Evolutionary conservation across 106 monocot species (phyloP).

Genomic region (Phalaenopsis aphrodite): DNA sequence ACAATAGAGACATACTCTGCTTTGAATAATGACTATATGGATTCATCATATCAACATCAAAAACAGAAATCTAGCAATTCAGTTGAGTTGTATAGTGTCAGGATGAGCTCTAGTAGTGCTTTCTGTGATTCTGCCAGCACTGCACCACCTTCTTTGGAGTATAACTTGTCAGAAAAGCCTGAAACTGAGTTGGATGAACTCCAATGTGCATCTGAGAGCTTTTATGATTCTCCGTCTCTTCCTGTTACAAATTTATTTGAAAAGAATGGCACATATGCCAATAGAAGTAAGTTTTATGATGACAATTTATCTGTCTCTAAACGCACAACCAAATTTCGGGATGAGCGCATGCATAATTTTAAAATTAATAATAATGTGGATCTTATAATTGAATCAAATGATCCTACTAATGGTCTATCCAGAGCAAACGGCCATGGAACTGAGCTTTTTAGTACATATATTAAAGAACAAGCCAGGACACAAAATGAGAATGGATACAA

Average conservation of each 20-base stretch:
- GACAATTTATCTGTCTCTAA: constrained; percentile 22
- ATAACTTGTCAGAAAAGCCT: constrained; percentile 25
- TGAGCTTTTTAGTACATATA: constrained; percentile 23
- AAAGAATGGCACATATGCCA: constrained; percentile 22
- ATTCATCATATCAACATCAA: constrained; percentile 20
- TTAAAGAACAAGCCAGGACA: constrained; percentile 8
- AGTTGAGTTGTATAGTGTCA: constrained; percentile 30
- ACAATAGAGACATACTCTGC: constrained; percentile 14
- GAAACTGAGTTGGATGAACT: constrained; percentile 29
- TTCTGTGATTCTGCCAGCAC: constrained; percentile 31
- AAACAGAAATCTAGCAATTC: constrained; percentile 50
- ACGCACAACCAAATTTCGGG: constrained; percentile 14
- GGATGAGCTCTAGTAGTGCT: constrained; percentile 28
- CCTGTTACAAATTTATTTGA: constrained; percentile 83
- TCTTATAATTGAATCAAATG: constrained; percentile 53
- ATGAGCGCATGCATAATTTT: constrained; percentile 59
- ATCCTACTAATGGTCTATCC: constrained; percentile 15
- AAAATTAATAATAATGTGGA: constrained; percentile 77
- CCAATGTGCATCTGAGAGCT: constrained; percentile 35
- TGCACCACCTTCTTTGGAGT: constrained; percentile 18
- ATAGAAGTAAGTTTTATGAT: constrained; percentile 22
- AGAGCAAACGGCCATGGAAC: constrained; percentile 23
- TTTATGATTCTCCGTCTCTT: constrained; percentile 70
- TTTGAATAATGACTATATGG: constrained; percentile 24
- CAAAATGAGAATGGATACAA: constrained; percentile 25